A percentile compares a stretch with the other conserved stretches of the same genome.
Conservation (phyloP, 2,329 filamentous ascomycete species). For the Fusarium cicatricum region DNA sequence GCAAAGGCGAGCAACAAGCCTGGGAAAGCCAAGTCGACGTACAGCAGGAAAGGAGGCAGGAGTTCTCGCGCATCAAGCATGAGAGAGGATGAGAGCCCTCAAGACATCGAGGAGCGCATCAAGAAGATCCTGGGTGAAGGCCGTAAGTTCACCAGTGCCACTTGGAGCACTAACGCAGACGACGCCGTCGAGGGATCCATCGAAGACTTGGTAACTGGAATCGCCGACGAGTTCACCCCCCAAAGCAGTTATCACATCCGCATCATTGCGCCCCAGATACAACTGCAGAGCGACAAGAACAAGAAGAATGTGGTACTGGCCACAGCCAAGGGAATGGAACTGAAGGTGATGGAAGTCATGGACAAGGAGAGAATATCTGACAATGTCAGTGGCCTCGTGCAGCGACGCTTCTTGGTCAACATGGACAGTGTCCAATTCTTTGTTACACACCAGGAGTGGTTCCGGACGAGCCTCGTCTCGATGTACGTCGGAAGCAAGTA, state of each 20-base stretch:
- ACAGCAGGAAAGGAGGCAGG: conserved; percentile 40
- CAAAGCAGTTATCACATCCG: conserved; percentile 95
- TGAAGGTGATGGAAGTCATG: conserved; percentile 98
- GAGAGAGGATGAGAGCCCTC: conserved; percentile 65
- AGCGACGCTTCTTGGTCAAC: conserved; percentile 89
- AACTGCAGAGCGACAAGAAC: conserved; percentile 98
- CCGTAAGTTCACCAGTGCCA: conserved; percentile 72
- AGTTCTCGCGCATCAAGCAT: conserved; percentile 50
- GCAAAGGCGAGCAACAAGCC: conserved; percentile 58
- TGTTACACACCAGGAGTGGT: conserved; percentile 92
- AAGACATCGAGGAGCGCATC: conserved; percentile 83
- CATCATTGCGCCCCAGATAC: conserved; percentile 96
- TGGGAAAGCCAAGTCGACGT: conserved; percentile 41
- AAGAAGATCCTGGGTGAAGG: conserved; percentile 86
- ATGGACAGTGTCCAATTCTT: conserved; percentile 99
- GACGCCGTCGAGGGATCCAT: conserved; percentile 54
- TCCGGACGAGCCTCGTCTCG: conserved; percentile 82
- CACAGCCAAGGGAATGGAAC: conserved; percentile 96
- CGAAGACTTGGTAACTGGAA: conserved; percentile 74
- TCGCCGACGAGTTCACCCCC: conserved; percentile 86
- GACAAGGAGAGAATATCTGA: conserved; percentile 94
- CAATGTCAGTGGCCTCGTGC: conserved; percentile 92
- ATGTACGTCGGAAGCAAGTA: conserved; percentile 96
- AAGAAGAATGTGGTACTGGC: conserved; percentile 96
- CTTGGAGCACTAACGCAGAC: conserved; percentile 46